Percentiles rank a stretch among this genome's conserved stretches.
Evolutionary conservation across 108 stramenopile genomes (phyloP).

Genomic region (Fistulifera pelliculosa): DNA sequence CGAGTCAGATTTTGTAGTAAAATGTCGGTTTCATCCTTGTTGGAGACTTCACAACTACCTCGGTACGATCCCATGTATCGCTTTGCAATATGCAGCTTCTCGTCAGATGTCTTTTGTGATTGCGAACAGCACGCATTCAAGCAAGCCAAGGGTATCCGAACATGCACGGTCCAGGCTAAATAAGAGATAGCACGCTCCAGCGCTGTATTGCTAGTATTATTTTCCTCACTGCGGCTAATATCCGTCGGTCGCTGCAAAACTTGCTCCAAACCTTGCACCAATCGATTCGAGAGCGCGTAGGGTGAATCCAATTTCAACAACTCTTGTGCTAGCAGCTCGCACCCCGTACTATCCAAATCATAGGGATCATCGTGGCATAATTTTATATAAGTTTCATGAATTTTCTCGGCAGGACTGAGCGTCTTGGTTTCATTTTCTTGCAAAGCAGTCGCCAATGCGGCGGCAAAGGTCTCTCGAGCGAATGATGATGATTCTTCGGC

Average conservation of each 20-base stretch:
- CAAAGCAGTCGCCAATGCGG: conserved; percentile 12
- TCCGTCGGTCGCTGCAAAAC: neutral
- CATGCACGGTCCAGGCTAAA: neutral
- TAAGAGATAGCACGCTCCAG: neutral
- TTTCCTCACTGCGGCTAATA: neutral
- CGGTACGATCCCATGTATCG: conserved; percentile 3
- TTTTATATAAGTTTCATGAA: conserved; percentile 12
- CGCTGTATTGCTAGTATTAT: too few species aligned
- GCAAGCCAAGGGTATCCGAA: neutral
- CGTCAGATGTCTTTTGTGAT: neutral
- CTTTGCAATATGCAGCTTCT: neutral
- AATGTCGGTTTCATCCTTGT: neutral
- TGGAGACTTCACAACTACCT: neutral
- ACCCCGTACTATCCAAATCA: conserved; percentile 6
- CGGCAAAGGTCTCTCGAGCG: too few species aligned
- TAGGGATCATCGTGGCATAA: conserved; percentile 20
- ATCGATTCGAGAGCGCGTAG: conserved; percentile 12
- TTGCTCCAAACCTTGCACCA: conserved; percentile 20
- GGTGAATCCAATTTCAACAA: neutral
- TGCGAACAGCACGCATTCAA: neutral
- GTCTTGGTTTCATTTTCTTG: neutral
- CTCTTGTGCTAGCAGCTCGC: conserved; percentile 6
- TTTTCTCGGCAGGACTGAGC: conserved; percentile 3
- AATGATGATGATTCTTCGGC: too few species aligned
- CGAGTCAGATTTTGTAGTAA: neutral